phyloP scores from a whole-genome alignment of 163 green algal genomes.

The Scenedesmus sp. region DNA sequence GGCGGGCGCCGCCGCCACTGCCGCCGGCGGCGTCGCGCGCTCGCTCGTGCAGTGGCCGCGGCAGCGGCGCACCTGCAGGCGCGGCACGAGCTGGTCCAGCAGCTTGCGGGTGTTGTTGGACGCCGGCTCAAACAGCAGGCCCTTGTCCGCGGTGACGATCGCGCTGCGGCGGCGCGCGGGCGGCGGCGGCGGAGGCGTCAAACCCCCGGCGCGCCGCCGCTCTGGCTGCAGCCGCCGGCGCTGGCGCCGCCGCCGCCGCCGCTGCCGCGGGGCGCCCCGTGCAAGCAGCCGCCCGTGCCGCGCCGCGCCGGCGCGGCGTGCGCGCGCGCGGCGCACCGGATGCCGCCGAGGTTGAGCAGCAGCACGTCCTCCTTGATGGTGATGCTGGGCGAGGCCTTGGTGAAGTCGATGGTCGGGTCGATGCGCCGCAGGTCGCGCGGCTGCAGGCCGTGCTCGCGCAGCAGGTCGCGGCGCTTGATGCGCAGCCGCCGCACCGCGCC shows the following conservation, averaged over 20 bases:
- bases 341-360: conserved; percentile 92
- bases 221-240: neutral
- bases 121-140: conserved; percentile 91
- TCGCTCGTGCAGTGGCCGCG: too few relatives aligned
- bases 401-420: conserved; percentile 89
- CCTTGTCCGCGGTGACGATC: conserved; percentile 86
- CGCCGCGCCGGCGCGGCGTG: too few relatives aligned
- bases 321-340: conserved; percentile 65
- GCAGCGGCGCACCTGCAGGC: conserved; percentile 49
- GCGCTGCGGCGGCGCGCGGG: conserved; percentile 50
- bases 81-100: conserved; percentile 75
- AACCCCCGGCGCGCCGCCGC: neutral
- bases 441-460: conserved; percentile 85
- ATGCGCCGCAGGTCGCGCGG: conserved; percentile 95
- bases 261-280: neutral
- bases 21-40: too few relatives aligned
- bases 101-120: conserved; percentile 75
- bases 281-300: neutral
- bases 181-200: neutral
- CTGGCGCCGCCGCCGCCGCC: neutral
- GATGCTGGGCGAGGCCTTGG: conserved; percentile 83
- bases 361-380: conserved; percentile 94
- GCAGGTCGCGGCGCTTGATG: conserved; percentile 80
- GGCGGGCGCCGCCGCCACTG: too few relatives aligned
- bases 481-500: conserved; percentile 33